Evolutionary conservation across 73 alveolate genomes (phyloP).

Genomic region (Tetrahymena malaccensis): DNA sequence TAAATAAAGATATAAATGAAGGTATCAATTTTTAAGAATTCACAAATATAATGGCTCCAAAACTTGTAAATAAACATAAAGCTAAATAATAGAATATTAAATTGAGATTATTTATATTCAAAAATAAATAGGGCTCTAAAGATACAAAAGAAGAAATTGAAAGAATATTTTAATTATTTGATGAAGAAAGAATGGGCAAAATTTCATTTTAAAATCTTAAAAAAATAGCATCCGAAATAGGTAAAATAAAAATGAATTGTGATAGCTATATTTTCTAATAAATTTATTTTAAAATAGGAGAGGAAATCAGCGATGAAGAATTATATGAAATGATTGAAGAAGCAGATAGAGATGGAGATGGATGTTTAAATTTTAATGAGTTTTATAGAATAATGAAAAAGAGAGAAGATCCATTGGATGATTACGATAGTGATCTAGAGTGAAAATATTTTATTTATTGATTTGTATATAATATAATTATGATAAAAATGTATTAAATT

Average conservation of each 20-base stretch:
- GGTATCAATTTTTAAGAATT: slow-evolving; percentile 68
- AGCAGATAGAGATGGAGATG: slow-evolving; percentile 85
- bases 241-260: neutral
- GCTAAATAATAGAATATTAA: neutral
- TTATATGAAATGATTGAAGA: slow-evolving; percentile 75
- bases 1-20: slow-evolving; percentile 62
- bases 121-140: slow-evolving; percentile 38
- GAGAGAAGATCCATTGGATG: slow-evolving; percentile 81
- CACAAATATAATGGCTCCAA: slow-evolving; percentile 62
- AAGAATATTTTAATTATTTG: slow-evolving; percentile 68
- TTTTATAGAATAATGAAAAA: slow-evolving; percentile 75
- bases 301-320: slow-evolving; percentile 69
- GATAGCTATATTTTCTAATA: neutral
- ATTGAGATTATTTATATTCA: neutral
- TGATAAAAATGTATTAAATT: too few species aligned
- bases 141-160: slow-evolving; percentile 71
- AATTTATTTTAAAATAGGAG: slow-evolving; percentile 38
- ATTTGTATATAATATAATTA: too few species aligned
- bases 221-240: slow-evolving; percentile 65
- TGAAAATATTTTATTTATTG: neutral
- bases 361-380: slow-evolving; percentile 69
- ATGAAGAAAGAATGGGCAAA: slow-evolving; percentile 71
- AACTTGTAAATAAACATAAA: neutral
- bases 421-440: slow-evolving; percentile 71
- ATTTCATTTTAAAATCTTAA: slow-evolving; percentile 67